Percentiles rank a stretch among this genome's conserved stretches.
phyloP scores from a whole-genome alignment of 345 rosid species.

The Aquilaria yunnanensis region DNA sequence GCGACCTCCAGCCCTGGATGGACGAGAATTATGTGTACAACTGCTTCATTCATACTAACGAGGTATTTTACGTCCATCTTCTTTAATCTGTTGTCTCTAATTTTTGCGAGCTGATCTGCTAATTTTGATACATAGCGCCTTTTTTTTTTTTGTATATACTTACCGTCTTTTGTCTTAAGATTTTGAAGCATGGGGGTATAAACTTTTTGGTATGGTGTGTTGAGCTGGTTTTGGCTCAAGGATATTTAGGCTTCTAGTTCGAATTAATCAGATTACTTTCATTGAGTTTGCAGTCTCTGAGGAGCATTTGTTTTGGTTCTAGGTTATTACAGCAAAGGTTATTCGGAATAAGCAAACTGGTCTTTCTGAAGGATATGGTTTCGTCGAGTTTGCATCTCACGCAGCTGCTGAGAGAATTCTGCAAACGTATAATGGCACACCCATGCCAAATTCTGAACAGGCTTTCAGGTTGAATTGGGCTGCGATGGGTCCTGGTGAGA shows the following conservation, averaged over 20 bases:
- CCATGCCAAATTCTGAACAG: constrained; percentile 76
- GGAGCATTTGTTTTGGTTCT: not conserved
- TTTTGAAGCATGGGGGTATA: too few relatives aligned
- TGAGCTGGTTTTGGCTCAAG: too few relatives aligned
- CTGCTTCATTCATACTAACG: constrained; percentile 52
- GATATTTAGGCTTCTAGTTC: too few relatives aligned
- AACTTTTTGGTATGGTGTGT: too few relatives aligned
- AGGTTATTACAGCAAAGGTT: constrained; percentile 79
- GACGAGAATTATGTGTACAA: constrained; percentile 68
- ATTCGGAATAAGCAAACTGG: constrained; percentile 75
- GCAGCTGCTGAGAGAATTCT: constrained; percentile 76
- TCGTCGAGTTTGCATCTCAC: constrained; percentile 64
- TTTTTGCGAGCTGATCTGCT: not conserved
- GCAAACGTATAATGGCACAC: constrained; percentile 71
- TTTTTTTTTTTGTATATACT: not conserved
- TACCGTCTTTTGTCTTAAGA: not conserved
- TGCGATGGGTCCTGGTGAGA: constrained; percentile 78
- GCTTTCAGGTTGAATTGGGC: constrained; percentile 91
- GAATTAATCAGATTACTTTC: too few relatives aligned
- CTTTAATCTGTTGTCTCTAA: not conserved
- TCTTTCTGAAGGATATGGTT: constrained; percentile 81
- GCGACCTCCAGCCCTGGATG: constrained; percentile 92
- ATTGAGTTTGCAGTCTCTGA: too few relatives aligned
- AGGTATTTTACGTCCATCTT: constrained; percentile 32
- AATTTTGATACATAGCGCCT: not conserved